A percentile compares a stretch with the other conserved stretches of the same genome.
Evolutionary conservation across 768 basidiomycete genomes (phyloP).

Genomic region (Russula sp.): DNA sequence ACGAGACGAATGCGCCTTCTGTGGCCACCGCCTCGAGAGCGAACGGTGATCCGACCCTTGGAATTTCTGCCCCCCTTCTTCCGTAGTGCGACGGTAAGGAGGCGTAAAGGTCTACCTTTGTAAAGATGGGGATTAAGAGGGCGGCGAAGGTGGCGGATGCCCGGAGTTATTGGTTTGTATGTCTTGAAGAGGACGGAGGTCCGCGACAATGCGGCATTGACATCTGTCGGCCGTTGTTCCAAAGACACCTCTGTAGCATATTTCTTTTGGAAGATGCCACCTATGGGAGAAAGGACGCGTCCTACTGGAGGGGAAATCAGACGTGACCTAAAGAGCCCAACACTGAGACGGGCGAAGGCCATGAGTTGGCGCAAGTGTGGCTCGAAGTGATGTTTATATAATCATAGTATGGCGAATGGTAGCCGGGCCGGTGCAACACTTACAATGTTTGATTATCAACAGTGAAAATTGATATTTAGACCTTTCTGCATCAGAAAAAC

Average conservation of each 20-base stretch:
- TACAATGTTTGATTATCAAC: no score
- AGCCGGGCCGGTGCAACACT: no score
- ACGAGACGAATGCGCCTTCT: constrained; percentile 75
- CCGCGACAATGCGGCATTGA: constrained; percentile 41
- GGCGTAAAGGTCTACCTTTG: constrained; percentile 75
- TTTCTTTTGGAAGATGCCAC: constrained; percentile 23
- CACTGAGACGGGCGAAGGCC: constrained; percentile 14
- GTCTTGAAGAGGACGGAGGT: constrained; percentile 66
- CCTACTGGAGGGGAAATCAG: neutral
- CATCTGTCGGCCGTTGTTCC: constrained; percentile 28
- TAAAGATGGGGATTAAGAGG: constrained; percentile 79
- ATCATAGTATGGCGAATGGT: neutral
- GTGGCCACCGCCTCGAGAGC: constrained; percentile 89
- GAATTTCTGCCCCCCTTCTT: constrained; percentile 82
- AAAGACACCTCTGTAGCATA: constrained; percentile 34
- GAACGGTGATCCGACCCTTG: constrained; percentile 78
- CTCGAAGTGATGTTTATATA: neutral
- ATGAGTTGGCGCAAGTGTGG: constrained; percentile 3
- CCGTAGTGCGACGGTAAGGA: constrained; percentile 74
- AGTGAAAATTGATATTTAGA: no score
- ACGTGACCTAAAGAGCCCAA: constrained; percentile 11
- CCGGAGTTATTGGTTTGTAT: constrained; percentile 83
- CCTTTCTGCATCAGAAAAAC: no score
- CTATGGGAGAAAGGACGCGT: neutral
- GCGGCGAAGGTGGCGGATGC: constrained; percentile 79